Evolutionary conservation across 805 yeast genomes (phyloP).

Genomic region (Priceomyces melissophilus): DNA sequence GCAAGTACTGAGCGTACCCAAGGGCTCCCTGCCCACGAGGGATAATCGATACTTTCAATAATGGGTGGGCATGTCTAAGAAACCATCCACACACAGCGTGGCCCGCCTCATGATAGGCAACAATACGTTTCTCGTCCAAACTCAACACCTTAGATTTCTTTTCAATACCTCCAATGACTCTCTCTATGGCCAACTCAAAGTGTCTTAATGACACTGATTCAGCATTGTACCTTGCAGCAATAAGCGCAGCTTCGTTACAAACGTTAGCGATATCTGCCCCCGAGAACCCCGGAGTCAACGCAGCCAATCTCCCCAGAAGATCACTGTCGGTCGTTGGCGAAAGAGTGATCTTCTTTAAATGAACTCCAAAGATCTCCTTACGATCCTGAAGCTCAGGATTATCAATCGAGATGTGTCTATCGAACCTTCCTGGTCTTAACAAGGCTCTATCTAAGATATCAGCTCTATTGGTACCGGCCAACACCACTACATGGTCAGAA

Average conservation of each 20-base stretch:
- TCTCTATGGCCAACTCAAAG: conserved; percentile 94
- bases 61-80: conserved; percentile 85
- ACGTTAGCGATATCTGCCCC: conserved; percentile 99
- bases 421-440: conserved; percentile 96
- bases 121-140: conserved; percentile 82
- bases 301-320: conserved; percentile 85
- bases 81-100: conserved; percentile 99
- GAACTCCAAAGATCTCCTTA: conserved; percentile 86
- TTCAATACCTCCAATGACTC: conserved; percentile 95
- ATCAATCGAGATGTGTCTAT: conserved; percentile 87
- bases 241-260: conserved; percentile 95
- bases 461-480: conserved; percentile 96
- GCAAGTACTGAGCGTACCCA: conserved; percentile 96
- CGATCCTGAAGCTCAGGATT: conserved; percentile 95
- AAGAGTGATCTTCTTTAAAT: conserved; percentile 69
- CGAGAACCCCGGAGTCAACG: conserved; percentile 95
- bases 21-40: conserved; percentile 97
- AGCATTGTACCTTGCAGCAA: conserved; percentile 85
- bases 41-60: conserved; percentile 90
- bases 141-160: conserved; percentile 81
- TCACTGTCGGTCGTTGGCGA: conserved; percentile 39
- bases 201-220: conserved; percentile 68
- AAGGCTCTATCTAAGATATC: conserved; percentile 92
- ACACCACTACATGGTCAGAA: conserved; percentile 89
- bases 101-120: conserved; percentile 98